These are phyloP conservation scores for Zasmidium citrigriseum DNA, from an alignment of 2,329 filamentous ascomycete genomes.

Conservation along the genomic window DNA sequence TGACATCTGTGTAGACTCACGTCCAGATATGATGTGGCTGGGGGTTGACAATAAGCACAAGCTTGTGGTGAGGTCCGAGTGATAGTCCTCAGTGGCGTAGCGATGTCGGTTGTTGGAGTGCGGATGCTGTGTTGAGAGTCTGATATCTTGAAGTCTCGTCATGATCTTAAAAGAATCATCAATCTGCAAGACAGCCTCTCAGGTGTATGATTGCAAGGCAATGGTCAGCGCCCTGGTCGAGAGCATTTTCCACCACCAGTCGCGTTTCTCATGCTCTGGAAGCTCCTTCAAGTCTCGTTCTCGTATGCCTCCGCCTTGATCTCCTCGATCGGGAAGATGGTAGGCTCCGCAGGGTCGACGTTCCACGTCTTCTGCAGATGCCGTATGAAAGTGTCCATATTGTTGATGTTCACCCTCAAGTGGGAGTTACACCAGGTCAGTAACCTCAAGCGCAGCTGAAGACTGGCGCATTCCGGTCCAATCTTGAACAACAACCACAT, in stretches of 20 bases:
- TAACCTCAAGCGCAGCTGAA: constrained; percentile 1
- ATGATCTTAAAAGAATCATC: too few relatives aligned
- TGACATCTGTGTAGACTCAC: constrained; percentile 34
- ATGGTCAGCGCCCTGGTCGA: too few relatives aligned
- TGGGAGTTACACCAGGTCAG: constrained; percentile 5
- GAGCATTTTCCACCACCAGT: too few relatives aligned
- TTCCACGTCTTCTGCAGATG: neutral
- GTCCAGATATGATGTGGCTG: constrained; percentile 56
- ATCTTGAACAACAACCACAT: constrained; percentile 9
- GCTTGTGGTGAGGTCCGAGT: constrained; percentile 14
- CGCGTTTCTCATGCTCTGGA: too few relatives aligned
- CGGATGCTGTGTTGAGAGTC: too few relatives aligned
- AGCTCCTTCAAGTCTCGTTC: too few relatives aligned
- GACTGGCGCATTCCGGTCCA: constrained; percentile 3
- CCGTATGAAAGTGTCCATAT: neutral
- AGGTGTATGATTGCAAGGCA: too few relatives aligned
- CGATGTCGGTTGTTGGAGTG: too few relatives aligned
- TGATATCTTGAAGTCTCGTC: too few relatives aligned
- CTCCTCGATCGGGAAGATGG: neutral
- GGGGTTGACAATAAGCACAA: constrained; percentile 39
- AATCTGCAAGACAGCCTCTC: too few relatives aligned
- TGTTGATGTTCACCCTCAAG: neutral
- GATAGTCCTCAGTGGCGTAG: neutral
- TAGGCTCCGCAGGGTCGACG: neutral
- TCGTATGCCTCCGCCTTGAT: neutral